Conservation (phyloP, 495 filamentous ascomycete genomes). For the Glutinoglossum americanum region DNA sequence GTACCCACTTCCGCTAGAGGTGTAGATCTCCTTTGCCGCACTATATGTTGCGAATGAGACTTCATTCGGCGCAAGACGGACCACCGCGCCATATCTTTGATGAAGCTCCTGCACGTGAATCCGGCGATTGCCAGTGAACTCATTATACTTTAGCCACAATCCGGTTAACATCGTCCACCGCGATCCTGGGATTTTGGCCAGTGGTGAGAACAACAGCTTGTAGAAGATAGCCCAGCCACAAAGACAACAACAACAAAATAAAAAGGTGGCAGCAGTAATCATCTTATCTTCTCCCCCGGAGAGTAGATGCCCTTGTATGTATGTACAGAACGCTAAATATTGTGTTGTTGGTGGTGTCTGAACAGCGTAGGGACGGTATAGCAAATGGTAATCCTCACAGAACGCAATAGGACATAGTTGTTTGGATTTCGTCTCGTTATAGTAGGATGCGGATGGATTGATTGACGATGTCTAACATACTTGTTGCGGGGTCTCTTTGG, state of each 20-base stretch:
- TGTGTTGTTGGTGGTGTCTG: no score
- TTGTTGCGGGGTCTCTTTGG: no score
- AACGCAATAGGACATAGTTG: no score
- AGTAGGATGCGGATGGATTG: no score
- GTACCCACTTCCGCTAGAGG: slow-evolving; percentile 40
- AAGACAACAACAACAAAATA: not conserved
- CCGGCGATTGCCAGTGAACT: slow-evolving; percentile 31
- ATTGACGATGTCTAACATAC: no score
- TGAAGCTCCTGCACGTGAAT: slow-evolving; percentile 33
- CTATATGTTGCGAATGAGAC: slow-evolving; percentile 34
- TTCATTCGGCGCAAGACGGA: slow-evolving; percentile 37
- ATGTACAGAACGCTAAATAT: no score
- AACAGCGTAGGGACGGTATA: no score
- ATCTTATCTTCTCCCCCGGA: no score
- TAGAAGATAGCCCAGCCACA: not conserved
- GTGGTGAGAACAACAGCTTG: slow-evolving; percentile 10
- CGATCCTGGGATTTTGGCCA: slow-evolving; percentile 30
- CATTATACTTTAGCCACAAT: slow-evolving; percentile 31
- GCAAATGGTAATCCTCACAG: no score
- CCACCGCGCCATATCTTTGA: slow-evolving; percentile 30
- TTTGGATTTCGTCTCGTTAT: no score
- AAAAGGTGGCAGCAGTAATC: not conserved
- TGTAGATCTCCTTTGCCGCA: slow-evolving; percentile 45
- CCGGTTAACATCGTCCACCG: slow-evolving; percentile 30
- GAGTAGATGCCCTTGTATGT: no score